Evolutionary conservation across 73 alveolate genomes (phyloP).

Genomic region (Effrenium voratum): DNA sequence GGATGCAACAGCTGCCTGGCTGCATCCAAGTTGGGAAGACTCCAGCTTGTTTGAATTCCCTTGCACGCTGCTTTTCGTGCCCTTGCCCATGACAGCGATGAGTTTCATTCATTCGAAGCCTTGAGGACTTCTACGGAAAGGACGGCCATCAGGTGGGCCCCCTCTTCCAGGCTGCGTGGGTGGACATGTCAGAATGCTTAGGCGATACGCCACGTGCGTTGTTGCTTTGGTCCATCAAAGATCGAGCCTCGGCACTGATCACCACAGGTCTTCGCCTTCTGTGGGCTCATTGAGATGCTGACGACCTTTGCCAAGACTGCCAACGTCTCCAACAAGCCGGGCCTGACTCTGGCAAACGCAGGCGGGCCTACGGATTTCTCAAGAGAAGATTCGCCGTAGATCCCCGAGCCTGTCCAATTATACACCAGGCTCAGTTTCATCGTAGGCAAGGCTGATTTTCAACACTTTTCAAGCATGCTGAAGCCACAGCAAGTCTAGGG

Average conservation of each 20-base stretch:
- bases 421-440: neutral
- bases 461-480: neutral
- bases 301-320: conserved; percentile 72
- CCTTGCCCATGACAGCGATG: no score
- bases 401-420: neutral
- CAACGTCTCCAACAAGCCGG: conserved; percentile 92
- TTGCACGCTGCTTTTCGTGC: no score
- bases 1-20: conserved; percentile 24
- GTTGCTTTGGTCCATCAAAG: neutral
- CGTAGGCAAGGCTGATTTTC: neutral
- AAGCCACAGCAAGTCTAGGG: neutral
- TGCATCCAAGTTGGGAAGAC: no score
- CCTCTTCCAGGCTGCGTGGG: conserved; percentile 56
- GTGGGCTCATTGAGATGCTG: conserved; percentile 70
- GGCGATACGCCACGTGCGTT: neutral
- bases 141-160: conserved; percentile 62
- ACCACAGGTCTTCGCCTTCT: conserved; percentile 45
- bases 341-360: conserved; percentile 74
- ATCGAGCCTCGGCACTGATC: neutral
- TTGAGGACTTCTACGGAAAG: conserved; percentile 9
- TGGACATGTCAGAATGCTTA: neutral
- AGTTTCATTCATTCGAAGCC: no score
- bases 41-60: no score
- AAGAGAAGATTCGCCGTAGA: neutral
- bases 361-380: neutral